Evolutionary conservation across 73 alveolate genomes (phyloP), one percentile per base, ranked within the genome.

Genomic region (Halteria grandinella): DNA sequence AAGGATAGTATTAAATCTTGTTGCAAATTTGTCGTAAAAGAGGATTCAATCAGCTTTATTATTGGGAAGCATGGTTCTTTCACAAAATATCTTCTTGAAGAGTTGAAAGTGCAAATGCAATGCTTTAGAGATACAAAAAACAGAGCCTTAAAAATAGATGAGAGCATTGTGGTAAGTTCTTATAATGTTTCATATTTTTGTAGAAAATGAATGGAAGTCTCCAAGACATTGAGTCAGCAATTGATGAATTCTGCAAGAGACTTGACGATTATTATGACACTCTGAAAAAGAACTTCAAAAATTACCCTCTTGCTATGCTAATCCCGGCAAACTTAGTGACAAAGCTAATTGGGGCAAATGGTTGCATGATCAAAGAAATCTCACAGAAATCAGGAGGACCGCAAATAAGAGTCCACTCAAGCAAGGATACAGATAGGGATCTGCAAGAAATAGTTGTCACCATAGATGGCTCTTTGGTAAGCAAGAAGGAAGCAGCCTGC

Each of bases 361-460:
- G 92, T 1, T 83, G 92, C 55, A 73, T 83, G 87, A 83, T 83
- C 28, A 72, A 80, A 49, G 92, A 83, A 58, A 83, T 83, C 24
- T 76, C 92, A 5, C 40, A 64, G 34, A 83, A 78, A 73, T 73
- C 87, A 15, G 77, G 86, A 20, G 92, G 92, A 37, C 79, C 92
- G 15, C 69, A 74, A 17, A 83, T 83, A 12, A 72, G 82, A 59
- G 62, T 83, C 24, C 81, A 50, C 20, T 73, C 87, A 15, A 66
- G 75, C 29, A 83, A 74, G 55, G 69, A 73, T 18, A 69, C 75
- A 21, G 92, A 83, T 44, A 58, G 84, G 62, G 92, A 83, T 37
- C 66, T 43, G 23, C 60, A 47, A 23, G 92, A 83, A 41, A 74
- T 83, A 4, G 75, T 83, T 0, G 92, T 83, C n/a, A 55, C 87